Percentiles rank a stretch among this genome's conserved stretches.
Evolutionary conservation across 257 asterid genomes (phyloP).

Genomic region (Nicotiana knightiana): DNA sequence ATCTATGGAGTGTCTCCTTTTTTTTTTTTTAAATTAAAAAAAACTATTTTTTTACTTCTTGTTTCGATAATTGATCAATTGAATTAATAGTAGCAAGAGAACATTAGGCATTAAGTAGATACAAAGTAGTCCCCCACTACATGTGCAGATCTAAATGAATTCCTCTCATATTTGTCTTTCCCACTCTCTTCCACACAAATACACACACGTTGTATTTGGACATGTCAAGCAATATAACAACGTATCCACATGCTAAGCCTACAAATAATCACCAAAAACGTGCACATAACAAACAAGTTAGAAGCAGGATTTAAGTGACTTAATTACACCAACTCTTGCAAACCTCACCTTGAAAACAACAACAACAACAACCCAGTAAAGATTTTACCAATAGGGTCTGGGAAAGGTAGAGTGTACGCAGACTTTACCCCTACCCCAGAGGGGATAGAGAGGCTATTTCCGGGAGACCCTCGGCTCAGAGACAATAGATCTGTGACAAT

Average conservation of each 20-base stretch:
- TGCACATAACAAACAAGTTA: constrained; percentile 20
- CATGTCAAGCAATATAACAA: constrained; percentile 28
- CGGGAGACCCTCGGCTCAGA: no score
- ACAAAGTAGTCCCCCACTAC: constrained; percentile 34
- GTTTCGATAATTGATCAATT: neutral
- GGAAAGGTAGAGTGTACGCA: no score
- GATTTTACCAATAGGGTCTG: no score
- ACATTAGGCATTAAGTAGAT: constrained; percentile 9
- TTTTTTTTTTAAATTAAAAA: neutral
- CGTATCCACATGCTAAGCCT: constrained; percentile 38
- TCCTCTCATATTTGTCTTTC: constrained; percentile 13
- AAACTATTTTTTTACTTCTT: neutral
- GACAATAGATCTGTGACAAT: no score
- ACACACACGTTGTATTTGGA: constrained; percentile 35
- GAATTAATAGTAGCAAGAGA: neutral
- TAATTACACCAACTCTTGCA: neutral
- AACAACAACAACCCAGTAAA: no score
- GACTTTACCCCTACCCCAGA: no score
- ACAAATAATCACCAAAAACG: constrained; percentile 35
- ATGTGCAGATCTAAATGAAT: constrained; percentile 35
- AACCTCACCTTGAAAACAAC: neutral
- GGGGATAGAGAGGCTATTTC: no score
- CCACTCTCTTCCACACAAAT: constrained; percentile 13
- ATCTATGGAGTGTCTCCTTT: neutral
- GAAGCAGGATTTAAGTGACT: neutral